phyloP scores from a whole-genome alignment of 305 asterid genomes.

The Fraxinus ornus region DNA sequence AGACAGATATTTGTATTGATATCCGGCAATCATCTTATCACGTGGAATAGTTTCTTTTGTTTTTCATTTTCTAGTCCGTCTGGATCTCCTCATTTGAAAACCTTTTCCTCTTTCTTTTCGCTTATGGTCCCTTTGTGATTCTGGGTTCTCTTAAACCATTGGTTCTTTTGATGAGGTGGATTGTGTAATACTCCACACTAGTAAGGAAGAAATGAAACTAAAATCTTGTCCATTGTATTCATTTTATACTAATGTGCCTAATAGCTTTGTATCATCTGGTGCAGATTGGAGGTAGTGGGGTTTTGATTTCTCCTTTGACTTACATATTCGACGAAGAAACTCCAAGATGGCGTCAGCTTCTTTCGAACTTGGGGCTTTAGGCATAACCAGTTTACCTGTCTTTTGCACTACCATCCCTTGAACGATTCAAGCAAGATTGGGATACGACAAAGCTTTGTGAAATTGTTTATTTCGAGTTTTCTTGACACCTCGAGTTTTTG shows the following conservation, averaged over 20 bases:
- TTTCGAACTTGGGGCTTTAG: conserved; percentile 38
- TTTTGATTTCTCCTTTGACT: conserved; percentile 82
- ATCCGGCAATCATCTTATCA: not conserved
- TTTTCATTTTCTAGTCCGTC: not conserved
- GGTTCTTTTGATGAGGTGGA: not conserved
- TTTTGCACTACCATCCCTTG: not conserved
- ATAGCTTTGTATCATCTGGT: not conserved
- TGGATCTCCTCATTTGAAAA: not conserved
- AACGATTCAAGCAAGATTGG: not conserved
- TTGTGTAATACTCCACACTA: not conserved
- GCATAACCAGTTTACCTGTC: not conserved
- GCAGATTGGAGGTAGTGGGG: conserved; percentile 99
- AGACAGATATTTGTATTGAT: not conserved
- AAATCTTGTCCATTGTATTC: not conserved
- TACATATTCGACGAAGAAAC: conserved; percentile 96
- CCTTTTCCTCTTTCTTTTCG: not conserved
- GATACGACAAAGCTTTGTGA: not conserved
- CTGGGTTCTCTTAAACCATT: not conserved
- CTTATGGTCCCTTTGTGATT: not conserved
- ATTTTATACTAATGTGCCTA: too few relatives aligned
- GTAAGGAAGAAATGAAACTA: not conserved
- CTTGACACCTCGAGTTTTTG: conserved; percentile 5
- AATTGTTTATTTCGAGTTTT: not conserved
- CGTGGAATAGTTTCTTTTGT: not conserved
- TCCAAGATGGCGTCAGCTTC: conserved; percentile 92